phyloP scores from a whole-genome alignment of 352 stramenopile genomes.

The Nothophytophthora sp. region DNA sequence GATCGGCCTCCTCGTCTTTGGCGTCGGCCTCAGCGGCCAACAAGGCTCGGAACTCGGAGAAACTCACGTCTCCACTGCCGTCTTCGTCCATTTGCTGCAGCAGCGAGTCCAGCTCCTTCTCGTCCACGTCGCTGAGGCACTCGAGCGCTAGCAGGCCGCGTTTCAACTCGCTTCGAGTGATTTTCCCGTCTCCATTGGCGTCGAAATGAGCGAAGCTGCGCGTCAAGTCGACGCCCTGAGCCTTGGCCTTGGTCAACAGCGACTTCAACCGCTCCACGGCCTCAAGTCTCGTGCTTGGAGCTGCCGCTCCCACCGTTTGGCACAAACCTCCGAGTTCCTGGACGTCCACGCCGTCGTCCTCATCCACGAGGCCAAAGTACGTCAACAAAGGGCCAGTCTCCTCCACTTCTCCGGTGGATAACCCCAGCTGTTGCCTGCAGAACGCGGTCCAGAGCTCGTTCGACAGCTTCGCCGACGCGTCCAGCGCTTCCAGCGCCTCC shows the following conservation, averaged over 20 bases:
- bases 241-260: constrained; percentile 34
- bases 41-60: constrained; percentile 58
- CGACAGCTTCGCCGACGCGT: constrained; percentile 10
- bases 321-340: constrained; percentile 31
- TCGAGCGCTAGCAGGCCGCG: constrained; percentile 46
- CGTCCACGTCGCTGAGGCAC: constrained; percentile 42
- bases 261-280: constrained; percentile 16
- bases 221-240: constrained; percentile 44
- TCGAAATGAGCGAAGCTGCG: constrained; percentile 76
- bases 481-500: constrained; percentile 9
- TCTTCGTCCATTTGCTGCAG: constrained; percentile 50
- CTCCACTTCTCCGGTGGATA: constrained; percentile 24
- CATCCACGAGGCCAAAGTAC: constrained; percentile 30
- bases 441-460: constrained; percentile 33
- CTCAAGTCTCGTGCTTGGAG: constrained; percentile 1
- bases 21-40: constrained; percentile 8
- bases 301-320: constrained; percentile 6
- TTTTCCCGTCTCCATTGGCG: constrained; percentile 50
- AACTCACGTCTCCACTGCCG: constrained; percentile 54
- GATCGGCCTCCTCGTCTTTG: constrained; percentile 16
- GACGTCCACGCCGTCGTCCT: constrained; percentile 23
- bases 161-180: constrained; percentile 61
- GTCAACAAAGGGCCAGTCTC: constrained; percentile 17
- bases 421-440: constrained; percentile 31
- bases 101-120: constrained; percentile 46